Conservation (phyloP, 306 rosid genomes). For the Glycine soja region DNA sequence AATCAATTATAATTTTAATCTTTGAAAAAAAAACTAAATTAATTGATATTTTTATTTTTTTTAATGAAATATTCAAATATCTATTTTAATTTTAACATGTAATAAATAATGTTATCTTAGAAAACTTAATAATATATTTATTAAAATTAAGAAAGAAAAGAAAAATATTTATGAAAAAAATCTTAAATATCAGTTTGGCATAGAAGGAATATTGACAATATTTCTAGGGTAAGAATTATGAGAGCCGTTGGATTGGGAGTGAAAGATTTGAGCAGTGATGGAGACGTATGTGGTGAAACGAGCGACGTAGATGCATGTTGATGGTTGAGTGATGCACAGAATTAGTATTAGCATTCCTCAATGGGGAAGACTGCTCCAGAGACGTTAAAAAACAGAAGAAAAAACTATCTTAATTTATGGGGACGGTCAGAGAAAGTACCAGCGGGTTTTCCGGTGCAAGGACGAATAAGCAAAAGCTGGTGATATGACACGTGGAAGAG, state of each 20-base stretch:
- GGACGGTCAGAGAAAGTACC: slow-evolving; percentile 58
- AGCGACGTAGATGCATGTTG: slow-evolving; percentile 34
- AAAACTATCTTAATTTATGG: slow-evolving; percentile 44
- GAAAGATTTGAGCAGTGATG: slow-evolving; percentile 2
- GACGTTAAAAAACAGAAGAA: slow-evolving; percentile 39
- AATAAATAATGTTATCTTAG: too few species aligned
- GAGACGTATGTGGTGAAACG: slow-evolving; percentile 33
- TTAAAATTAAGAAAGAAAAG: too few species aligned
- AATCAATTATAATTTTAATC: too few species aligned
- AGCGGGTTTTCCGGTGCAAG: slow-evolving; percentile 84
- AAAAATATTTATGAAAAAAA: too few species aligned
- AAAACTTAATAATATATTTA: too few species aligned
- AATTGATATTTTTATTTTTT: too few species aligned
- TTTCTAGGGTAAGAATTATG: not conserved
- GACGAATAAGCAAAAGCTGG: slow-evolving; percentile 78
- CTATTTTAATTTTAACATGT: too few species aligned
- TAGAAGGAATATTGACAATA: too few species aligned
- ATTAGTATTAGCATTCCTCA: slow-evolving; percentile 18
- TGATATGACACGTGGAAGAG: slow-evolving; percentile 60
- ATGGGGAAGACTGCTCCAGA: slow-evolving; percentile 36
- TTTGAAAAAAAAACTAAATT: too few species aligned
- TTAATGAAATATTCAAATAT: too few species aligned
- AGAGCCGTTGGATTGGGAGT: slow-evolving; percentile 36
- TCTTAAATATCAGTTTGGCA: too few species aligned
- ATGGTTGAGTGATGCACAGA: slow-evolving; percentile 21